These are phyloP conservation scores for Acanthamoeba royreba DNA, from an alignment of 208 protist genomes.

Conservation along the genomic window DNA sequence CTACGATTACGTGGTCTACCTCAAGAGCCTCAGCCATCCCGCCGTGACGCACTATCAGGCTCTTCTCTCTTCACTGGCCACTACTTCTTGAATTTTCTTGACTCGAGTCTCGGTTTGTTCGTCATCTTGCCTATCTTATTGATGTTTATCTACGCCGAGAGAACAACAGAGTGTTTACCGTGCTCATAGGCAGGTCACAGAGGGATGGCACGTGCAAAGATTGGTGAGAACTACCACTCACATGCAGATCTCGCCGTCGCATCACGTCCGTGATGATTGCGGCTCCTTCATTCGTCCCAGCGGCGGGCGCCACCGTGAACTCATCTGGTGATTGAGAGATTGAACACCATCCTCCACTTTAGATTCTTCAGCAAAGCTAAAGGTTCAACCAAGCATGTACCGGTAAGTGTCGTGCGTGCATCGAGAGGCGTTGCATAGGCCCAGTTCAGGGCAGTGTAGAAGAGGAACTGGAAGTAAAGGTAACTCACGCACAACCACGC, in stretches of 20 bases:
- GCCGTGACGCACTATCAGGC: background rate
- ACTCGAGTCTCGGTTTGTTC: background rate
- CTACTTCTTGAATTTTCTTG: no score
- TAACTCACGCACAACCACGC: background rate
- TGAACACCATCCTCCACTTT: background rate
- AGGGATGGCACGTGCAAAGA: background rate
- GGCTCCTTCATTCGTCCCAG: background rate
- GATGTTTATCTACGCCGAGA: background rate
- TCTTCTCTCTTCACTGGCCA: background rate
- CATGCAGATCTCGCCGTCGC: background rate
- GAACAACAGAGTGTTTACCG: background rate
- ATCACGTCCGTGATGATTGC: background rate
- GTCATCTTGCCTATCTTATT: background rate
- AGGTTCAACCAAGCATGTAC: background rate
- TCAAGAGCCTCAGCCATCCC: background rate
- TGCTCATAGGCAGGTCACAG: background rate
- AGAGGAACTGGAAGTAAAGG: constrained; percentile 3
- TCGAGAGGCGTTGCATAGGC: background rate
- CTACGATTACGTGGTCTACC: background rate
- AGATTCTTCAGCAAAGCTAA: background rate
- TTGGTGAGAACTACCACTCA: background rate
- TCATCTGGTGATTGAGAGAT: background rate
- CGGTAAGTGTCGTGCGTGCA: background rate
- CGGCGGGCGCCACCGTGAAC: background rate
- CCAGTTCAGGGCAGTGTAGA: background rate